phyloP scores from a whole-genome alignment of 805 yeast genomes.

The Metschnikowia drakensbergensis region DNA sequence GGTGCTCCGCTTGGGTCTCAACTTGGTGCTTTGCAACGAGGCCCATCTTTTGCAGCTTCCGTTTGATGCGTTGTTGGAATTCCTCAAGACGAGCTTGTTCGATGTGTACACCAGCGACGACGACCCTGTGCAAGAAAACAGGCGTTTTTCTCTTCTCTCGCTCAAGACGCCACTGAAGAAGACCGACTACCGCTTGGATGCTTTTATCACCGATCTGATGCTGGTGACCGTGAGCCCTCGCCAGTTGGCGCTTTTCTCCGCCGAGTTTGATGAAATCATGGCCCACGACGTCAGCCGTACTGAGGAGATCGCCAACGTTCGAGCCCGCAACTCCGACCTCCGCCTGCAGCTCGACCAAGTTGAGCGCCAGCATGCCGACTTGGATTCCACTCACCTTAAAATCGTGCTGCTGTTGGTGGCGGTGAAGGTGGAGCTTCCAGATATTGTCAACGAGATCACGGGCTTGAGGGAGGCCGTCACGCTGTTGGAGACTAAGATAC shows the following conservation, averaged over 20 bases:
- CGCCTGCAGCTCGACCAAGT: conserved; percentile 68
- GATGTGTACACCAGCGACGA: conserved; percentile 55
- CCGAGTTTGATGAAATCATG: conserved; percentile 75
- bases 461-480: conserved; percentile 49
- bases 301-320: conserved; percentile 55
- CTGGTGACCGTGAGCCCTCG: conserved; percentile 68
- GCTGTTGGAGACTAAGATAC: conserved; percentile 25
- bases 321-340: conserved; percentile 65
- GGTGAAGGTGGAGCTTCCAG: conserved; percentile 71
- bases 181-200: conserved; percentile 50
- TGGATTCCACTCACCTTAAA: conserved; percentile 68
- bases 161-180: conserved; percentile 16
- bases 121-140: conserved; percentile 11
- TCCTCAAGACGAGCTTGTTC: conserved; percentile 75
- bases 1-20: conserved; percentile 76
- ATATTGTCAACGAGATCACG: conserved; percentile 67
- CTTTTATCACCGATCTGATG: conserved; percentile 76
- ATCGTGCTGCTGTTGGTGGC: conserved; percentile 89
- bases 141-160: conserved; percentile 21
- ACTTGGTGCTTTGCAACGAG: conserved; percentile 70
- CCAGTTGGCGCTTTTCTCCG: conserved; percentile 62
- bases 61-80: conserved; percentile 75
- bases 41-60: conserved; percentile 52
- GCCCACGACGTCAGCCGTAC: conserved; percentile 60
- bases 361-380: conserved; percentile 49